Conservation (phyloP, 2,329 filamentous ascomycete species). For the Colletotrichum cereale region DNA sequence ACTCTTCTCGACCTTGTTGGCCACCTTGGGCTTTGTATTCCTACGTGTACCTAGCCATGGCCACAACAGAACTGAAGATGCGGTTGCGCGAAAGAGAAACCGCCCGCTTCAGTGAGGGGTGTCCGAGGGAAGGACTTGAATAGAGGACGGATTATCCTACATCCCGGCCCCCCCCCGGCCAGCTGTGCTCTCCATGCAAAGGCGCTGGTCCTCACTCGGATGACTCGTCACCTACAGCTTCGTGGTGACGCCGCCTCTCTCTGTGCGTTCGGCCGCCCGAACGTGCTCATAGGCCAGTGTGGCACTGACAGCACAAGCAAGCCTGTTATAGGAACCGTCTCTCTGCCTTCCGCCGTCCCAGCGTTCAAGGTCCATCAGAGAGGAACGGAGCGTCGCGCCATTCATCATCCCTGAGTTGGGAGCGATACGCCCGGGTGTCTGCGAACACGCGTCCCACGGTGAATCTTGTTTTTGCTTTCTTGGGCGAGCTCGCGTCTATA, state of each 20-base stretch:
- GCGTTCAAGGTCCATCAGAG: not conserved
- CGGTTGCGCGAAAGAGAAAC: not conserved
- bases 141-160: not conserved
- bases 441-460: not conserved
- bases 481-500: not conserved
- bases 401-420: not conserved
- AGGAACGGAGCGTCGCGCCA: not conserved
- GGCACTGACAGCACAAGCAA: not conserved
- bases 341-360: not conserved
- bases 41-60: not conserved
- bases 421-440: not conserved
- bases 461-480: no score
- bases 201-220: not conserved
- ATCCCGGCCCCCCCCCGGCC: not conserved
- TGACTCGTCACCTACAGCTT: not conserved
- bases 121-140: not conserved
- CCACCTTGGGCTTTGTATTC: not conserved
- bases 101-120: not conserved
- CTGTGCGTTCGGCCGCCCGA: slow-evolving; percentile 1
- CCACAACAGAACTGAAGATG: not conserved
- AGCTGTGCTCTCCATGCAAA: not conserved
- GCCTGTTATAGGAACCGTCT: not conserved
- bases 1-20: not conserved
- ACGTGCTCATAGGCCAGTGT: not conserved
- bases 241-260: not conserved